These are phyloP conservation scores for Venturia asperata DNA, from an alignment of 2,329 filamentous ascomycete species.

Conservation along the genomic window DNA sequence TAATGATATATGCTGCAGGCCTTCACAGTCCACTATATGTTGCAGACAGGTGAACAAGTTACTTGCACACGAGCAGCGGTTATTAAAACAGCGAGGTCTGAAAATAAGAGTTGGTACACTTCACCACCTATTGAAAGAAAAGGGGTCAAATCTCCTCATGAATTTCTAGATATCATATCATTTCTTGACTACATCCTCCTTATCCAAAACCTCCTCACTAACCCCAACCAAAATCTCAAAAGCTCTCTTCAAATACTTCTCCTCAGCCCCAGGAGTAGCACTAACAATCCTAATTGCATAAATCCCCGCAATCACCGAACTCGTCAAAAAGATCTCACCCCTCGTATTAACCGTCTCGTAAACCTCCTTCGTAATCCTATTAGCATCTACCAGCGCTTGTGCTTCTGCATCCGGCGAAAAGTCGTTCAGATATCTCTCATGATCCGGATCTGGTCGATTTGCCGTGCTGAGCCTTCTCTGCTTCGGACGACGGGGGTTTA, in stretches of 20 bases:
- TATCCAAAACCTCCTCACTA: constrained; percentile 48
- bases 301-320: constrained; percentile 62
- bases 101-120: no score
- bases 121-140: no score
- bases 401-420: constrained; percentile 32
- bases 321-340: constrained; percentile 78
- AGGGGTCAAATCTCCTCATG: no score
- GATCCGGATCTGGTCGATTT: constrained; percentile 26
- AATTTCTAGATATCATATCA: neutral
- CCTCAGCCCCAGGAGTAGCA: constrained; percentile 60
- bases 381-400: constrained; percentile 48
- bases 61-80: no score
- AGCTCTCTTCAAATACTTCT: constrained; percentile 62
- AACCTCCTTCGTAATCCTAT: constrained; percentile 63
- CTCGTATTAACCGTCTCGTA: constrained; percentile 66
- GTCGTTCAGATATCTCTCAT: constrained; percentile 30
- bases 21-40: no score
- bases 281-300: constrained; percentile 80
- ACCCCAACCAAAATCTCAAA: constrained; percentile 65
- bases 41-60: no score
- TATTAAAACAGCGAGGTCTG: no score
- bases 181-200: neutral
- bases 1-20: no score
- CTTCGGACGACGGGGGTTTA: constrained; percentile 30
- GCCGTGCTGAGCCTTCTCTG: constrained; percentile 21